Evolutionary conservation across 1,139 yeast genomes (phyloP).

Genomic region (Protomyces arabidopsidicola): DNA sequence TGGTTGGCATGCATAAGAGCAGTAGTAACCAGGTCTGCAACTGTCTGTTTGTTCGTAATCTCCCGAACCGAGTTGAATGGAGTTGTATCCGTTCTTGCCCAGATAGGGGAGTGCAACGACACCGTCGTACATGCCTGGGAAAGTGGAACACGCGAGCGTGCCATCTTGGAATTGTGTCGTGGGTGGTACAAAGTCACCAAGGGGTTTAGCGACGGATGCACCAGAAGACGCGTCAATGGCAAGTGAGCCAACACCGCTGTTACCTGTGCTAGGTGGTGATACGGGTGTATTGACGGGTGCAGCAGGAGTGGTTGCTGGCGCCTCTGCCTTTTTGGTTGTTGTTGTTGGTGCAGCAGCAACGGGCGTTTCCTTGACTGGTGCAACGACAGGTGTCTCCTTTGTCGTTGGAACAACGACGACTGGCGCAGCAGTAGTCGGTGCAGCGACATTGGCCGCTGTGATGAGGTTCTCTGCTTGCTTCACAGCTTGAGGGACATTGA

Average conservation of each 20-base stretch:
- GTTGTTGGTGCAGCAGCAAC: neutral
- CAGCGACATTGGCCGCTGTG: neutral
- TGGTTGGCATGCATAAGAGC: slow-evolving; percentile 93
- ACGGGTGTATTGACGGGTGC: neutral
- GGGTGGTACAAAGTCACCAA: slow-evolving; percentile 40
- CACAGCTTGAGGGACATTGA: neutral
- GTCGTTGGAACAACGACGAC: neutral
- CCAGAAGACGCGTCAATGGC: slow-evolving; percentile 1
- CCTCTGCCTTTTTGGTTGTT: neutral
- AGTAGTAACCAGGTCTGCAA: slow-evolving; percentile 84
- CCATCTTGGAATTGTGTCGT: slow-evolving; percentile 71
- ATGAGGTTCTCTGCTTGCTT: neutral
- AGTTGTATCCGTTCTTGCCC: slow-evolving; percentile 87
- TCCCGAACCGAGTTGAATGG: slow-evolving; percentile 59
- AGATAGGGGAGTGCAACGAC: slow-evolving; percentile 78
- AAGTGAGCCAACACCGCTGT: neutral
- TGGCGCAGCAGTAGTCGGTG: neutral
- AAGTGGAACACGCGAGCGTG: slow-evolving; percentile 61
- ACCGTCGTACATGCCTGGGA: slow-evolving; percentile 84
- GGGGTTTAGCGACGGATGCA: slow-evolving; percentile 9
- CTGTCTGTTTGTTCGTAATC: slow-evolving; percentile 47
- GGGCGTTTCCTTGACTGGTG: neutral
- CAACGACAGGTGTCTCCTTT: neutral
- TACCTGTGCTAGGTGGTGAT: neutral
- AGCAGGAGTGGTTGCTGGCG: neutral